A percentile compares a stretch with the other conserved stretches of the same genome.
These are phyloP conservation scores for Aureobasidium zeae DNA, from an alignment of 2,329 filamentous ascomycete genomes.

Conservation along the genomic window DNA sequence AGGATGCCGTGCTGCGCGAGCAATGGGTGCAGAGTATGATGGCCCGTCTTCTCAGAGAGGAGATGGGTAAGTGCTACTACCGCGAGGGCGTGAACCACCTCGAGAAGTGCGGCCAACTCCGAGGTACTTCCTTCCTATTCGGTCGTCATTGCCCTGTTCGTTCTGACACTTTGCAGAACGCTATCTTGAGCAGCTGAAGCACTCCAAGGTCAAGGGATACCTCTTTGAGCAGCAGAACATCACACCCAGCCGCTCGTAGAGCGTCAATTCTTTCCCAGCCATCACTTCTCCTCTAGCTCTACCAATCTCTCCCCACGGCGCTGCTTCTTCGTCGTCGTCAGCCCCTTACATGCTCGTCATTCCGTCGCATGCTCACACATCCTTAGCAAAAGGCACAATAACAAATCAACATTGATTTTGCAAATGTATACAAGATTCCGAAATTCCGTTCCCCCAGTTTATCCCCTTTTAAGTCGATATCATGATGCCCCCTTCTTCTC, in stretches of 20 bases:
- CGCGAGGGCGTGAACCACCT: slow-evolving; percentile 78
- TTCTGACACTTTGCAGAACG: slow-evolving; percentile 46
- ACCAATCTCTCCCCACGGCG: not conserved
- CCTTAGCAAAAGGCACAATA: slow-evolving; percentile 4
- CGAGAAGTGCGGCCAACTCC: slow-evolving; percentile 72
- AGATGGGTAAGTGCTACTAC: slow-evolving; percentile 78
- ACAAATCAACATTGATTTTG: slow-evolving; percentile 15
- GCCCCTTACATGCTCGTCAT: not conserved
- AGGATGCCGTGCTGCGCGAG: slow-evolving; percentile 73
- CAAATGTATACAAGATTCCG: slow-evolving; percentile 16
- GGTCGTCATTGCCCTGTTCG: not conserved
- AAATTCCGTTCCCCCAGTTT: slow-evolving; percentile 5
- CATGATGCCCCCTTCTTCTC: not conserved
- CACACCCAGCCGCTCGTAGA: slow-evolving; percentile 43
- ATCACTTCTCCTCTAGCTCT: not conserved
- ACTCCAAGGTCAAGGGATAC: slow-evolving; percentile 68
- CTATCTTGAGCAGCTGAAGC: slow-evolving; percentile 68
- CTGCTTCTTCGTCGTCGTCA: not conserved
- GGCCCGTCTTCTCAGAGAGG: slow-evolving; percentile 70
- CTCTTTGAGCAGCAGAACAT: slow-evolving; percentile 75
- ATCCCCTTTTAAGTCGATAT: slow-evolving; percentile 13
- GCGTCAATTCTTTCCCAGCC: not conserved
- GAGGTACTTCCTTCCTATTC: slow-evolving; percentile 52
- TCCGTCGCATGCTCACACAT: not conserved
- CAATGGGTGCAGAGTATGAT: slow-evolving; percentile 89